Evolutionary conservation across 169 alveolate species (phyloP).

Genomic region (Cryptosporidium tyzzeri): DNA sequence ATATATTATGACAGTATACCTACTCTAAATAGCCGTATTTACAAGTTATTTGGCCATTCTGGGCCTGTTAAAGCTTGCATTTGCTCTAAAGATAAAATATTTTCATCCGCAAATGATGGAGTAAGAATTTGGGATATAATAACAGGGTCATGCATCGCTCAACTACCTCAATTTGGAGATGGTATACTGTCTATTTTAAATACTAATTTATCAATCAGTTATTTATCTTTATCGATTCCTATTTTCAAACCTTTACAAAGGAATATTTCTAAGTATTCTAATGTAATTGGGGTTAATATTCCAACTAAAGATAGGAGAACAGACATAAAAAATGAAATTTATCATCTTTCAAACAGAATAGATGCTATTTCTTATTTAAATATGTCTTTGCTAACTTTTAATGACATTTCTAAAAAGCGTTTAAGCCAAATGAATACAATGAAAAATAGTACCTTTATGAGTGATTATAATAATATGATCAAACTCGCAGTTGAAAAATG

Average conservation of each 20-base stretch:
- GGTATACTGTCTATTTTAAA: conserved; percentile 31
- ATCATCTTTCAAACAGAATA: not conserved
- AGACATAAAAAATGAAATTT: conserved; percentile 14
- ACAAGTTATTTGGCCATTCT: conserved; percentile 33
- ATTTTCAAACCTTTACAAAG: conserved; percentile 63
- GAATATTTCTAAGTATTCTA: not conserved
- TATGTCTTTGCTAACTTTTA: conserved; percentile 2
- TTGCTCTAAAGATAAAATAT: not conserved
- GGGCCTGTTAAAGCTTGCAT: conserved; percentile 50
- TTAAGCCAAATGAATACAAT: not conserved
- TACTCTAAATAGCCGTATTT: not conserved
- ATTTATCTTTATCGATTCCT: not conserved
- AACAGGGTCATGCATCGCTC: conserved; percentile 34
- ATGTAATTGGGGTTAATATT: conserved; percentile 11
- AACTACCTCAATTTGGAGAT: conserved; percentile 63
- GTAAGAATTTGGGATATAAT: conserved; percentile 56
- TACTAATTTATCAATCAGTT: not conserved
- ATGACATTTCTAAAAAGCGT: not conserved
- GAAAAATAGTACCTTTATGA: no score
- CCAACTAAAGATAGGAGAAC: conserved; percentile 9
- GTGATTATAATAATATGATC: not conserved
- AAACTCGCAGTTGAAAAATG: conserved; percentile 34
- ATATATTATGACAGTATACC: not conserved
- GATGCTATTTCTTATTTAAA: not conserved
- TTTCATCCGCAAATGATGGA: conserved; percentile 66